phyloP scores from a whole-genome alignment of 225 moss, liverwort and hornwort species.

The Bryoerythrophyllum caledonicum region DNA sequence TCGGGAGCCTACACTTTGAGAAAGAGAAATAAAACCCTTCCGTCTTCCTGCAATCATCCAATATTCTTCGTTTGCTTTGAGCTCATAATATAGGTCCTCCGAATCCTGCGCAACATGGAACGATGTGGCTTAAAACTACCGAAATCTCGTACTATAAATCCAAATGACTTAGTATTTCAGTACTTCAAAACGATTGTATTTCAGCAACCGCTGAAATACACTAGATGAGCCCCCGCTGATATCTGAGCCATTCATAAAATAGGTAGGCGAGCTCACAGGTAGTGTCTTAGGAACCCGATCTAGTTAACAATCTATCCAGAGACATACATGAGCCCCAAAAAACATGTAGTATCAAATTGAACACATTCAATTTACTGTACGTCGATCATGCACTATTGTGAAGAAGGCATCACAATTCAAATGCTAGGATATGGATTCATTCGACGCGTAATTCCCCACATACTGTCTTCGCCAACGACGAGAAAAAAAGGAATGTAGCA shows the following conservation, averaged over 20 bases:
- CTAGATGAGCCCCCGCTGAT: not conserved
- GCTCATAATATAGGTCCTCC: slow-evolving; percentile 93
- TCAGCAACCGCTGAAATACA: too few relatives aligned
- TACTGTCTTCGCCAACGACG: slow-evolving; percentile 1
- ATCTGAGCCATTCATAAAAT: not conserved
- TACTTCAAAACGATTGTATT: not conserved
- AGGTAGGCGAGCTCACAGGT: not conserved
- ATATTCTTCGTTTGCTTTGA: slow-evolving; percentile 69
- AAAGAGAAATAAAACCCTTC: slow-evolving; percentile 73
- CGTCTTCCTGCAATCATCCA: slow-evolving; percentile 99
- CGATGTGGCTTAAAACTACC: not conserved
- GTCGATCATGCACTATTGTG: slow-evolving; percentile 1
- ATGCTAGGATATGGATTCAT: not conserved
- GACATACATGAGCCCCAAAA: slow-evolving; percentile 5
- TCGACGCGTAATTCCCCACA: not conserved
- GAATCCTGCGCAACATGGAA: slow-evolving; percentile 46
- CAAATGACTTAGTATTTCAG: not conserved
- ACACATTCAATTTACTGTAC: not conserved
- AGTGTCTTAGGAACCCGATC: not conserved
- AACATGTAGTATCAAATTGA: not conserved
- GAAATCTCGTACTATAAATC: not conserved
- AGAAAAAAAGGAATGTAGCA: not conserved
- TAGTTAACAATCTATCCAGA: not conserved
- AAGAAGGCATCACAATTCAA: not conserved
- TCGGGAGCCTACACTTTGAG: slow-evolving; percentile 69